Evolutionary conservation across 2,329 filamentous ascomycete genomes (phyloP).

Genomic region (Neurospora sp.): DNA sequence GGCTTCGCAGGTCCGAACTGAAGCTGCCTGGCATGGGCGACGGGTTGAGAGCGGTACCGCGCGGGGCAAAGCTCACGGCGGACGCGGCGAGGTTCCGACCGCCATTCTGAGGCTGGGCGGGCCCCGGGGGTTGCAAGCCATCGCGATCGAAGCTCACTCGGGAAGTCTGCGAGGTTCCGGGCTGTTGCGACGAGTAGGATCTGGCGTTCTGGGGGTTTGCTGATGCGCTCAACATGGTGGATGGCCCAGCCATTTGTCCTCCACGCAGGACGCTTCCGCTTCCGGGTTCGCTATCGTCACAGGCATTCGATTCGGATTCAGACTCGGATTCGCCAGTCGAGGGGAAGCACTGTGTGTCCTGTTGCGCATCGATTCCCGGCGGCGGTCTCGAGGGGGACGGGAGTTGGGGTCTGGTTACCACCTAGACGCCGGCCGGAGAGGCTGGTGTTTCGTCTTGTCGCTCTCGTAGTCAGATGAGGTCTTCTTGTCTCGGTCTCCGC

Average conservation of each 20-base stretch:
- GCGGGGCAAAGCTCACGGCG: constrained; percentile 52
- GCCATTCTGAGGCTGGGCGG: constrained; percentile 30
- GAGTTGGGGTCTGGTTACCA: not conserved
- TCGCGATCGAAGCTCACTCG: constrained; percentile 45
- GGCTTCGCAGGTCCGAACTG: constrained; percentile 73
- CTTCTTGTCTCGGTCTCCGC: not conserved
- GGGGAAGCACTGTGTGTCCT: not conserved
- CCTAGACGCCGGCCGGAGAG: not conserved
- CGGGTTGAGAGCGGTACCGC: constrained; percentile 60
- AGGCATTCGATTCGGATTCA: constrained; percentile 8
- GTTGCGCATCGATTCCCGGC: not conserved
- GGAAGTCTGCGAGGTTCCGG: constrained; percentile 26
- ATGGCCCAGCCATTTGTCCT: constrained; percentile 26
- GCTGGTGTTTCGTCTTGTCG: not conserved
- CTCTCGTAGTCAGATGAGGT: not conserved
- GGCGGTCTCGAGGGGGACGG: not conserved
- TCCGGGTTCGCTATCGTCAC: constrained; percentile 16
- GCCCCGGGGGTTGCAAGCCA: constrained; percentile 34
- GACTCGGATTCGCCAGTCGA: constrained; percentile 18
- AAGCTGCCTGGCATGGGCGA: constrained; percentile 74
- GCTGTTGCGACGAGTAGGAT: constrained; percentile 34
- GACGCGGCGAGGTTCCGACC: constrained; percentile 41
- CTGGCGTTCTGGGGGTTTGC: constrained; percentile 39
- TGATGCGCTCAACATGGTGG: constrained; percentile 42
- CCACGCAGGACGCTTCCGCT: constrained; percentile 17